Evolutionary conservation across 2,329 filamentous ascomycete genomes (phyloP).

Genomic region (Penicillium capsulatum): DNA sequence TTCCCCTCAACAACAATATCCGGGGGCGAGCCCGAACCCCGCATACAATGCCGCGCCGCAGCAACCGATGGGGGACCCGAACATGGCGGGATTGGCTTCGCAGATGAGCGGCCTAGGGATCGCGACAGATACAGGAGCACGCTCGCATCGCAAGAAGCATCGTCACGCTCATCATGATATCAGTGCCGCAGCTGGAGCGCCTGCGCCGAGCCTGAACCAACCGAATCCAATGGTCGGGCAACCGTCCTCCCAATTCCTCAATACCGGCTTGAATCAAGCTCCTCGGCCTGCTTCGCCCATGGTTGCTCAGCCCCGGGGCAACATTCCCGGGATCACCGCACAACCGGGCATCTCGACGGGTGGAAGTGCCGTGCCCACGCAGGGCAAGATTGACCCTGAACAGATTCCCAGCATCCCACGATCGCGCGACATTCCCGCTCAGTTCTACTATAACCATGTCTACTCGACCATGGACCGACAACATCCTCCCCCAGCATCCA

Average conservation of each 20-base stretch:
- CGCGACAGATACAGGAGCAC: conserved; percentile 45
- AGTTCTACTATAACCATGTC: conserved; percentile 78
- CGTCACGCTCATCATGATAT: conserved; percentile 88
- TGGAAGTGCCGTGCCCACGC: conserved; percentile 58
- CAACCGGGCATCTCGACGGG: conserved; percentile 39
- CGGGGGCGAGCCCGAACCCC: conserved; percentile 23
- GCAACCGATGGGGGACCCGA: conserved; percentile 27
- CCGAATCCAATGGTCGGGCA: conserved; percentile 57
- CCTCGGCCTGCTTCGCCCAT: conserved; percentile 29
- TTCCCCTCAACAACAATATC: conserved; percentile 25
- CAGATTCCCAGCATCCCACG: conserved; percentile 87
- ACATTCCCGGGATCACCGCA: conserved; percentile 24
- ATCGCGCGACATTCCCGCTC: conserved; percentile 75
- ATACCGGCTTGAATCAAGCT: conserved; percentile 47
- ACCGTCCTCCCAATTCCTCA: conserved; percentile 56
- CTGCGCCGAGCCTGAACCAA: conserved; percentile 64
- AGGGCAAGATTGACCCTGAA: conserved; percentile 78
- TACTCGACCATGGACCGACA: conserved; percentile 96
- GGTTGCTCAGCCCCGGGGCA: conserved; percentile 21
- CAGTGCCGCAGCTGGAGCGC: conserved; percentile 51
- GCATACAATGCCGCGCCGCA: conserved; percentile 26
- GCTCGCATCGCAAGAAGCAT: conserved; percentile 78
- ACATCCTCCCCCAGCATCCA: conserved; percentile 78
- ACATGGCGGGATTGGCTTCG: conserved; percentile 45
- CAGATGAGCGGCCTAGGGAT: conserved; percentile 78